Conservation (phyloP, 441 rosid species). For the Jatropha podagrica region DNA sequence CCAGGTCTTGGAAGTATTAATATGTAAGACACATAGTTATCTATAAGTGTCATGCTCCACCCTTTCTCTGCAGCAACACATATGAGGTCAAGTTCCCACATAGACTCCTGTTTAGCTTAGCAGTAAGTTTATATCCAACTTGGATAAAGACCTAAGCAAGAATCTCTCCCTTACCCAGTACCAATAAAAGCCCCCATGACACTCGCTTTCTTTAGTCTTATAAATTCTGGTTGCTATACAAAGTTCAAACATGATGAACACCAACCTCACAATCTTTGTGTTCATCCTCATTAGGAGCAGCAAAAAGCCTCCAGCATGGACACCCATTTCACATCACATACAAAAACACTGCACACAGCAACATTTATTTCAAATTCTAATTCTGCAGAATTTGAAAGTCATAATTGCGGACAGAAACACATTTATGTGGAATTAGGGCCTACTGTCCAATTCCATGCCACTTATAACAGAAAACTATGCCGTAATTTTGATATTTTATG, state of each 20-base stretch:
- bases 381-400: background rate
- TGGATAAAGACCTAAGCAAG: too few species aligned
- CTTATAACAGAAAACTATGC: background rate
- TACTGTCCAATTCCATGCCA: background rate
- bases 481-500: background rate
- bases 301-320: background rate
- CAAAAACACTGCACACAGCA: background rate
- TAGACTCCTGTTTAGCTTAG: background rate
- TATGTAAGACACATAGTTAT: background rate
- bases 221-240: background rate
- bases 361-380: conserved; percentile 4
- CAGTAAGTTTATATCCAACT: too few species aligned
- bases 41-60: background rate
- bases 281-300: background rate
- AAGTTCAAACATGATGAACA: background rate
- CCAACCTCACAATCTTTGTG: background rate
- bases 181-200: background rate
- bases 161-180: too few species aligned
- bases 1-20: background rate
- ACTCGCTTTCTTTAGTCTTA: background rate
- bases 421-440: background rate
- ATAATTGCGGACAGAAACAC: background rate
- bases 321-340: background rate
- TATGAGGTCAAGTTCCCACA: background rate
- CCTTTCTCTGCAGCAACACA: background rate